Evolutionary conservation across 1,284 basidiomycete species (phyloP).

Genomic region (Ganoderma sp.): DNA sequence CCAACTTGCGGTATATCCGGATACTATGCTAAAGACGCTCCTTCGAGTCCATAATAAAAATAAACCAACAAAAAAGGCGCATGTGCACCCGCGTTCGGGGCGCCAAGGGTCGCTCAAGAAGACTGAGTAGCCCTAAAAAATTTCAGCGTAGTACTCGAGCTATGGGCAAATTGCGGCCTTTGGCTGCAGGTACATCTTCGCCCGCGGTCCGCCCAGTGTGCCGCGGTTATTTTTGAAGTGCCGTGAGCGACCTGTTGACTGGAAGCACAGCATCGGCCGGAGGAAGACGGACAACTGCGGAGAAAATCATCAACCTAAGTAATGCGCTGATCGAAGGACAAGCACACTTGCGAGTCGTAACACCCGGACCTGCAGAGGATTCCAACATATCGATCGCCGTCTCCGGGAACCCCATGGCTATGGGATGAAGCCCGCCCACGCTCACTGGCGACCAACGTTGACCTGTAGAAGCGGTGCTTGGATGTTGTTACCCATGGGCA

Average conservation of each 20-base stretch:
- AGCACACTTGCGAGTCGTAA: neutral
- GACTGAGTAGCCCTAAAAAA: neutral
- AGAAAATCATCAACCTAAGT: neutral
- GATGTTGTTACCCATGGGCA: neutral
- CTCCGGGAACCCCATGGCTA: neutral
- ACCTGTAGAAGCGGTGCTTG: neutral
- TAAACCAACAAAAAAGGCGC: too few relatives aligned
- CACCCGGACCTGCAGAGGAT: neutral
- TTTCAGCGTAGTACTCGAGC: neutral
- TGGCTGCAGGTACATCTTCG: neutral
- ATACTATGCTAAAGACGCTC: neutral
- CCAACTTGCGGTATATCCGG: neutral
- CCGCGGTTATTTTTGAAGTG: neutral
- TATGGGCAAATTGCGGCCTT: neutral
- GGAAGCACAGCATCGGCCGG: neutral
- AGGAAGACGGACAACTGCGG: neutral
- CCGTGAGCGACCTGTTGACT: neutral
- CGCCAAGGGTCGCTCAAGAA: neutral
- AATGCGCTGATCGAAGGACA: neutral
- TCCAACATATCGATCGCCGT: neutral
- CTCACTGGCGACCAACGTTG: neutral
- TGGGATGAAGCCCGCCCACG: neutral
- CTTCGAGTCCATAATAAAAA: neutral
- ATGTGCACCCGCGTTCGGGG: neutral
- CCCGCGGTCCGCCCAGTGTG: neutral